Evolutionary conservation across 768 basidiomycete genomes (phyloP), one percentile per base, ranked within the genome.

Genomic region (Kwoniella sp.): DNA sequence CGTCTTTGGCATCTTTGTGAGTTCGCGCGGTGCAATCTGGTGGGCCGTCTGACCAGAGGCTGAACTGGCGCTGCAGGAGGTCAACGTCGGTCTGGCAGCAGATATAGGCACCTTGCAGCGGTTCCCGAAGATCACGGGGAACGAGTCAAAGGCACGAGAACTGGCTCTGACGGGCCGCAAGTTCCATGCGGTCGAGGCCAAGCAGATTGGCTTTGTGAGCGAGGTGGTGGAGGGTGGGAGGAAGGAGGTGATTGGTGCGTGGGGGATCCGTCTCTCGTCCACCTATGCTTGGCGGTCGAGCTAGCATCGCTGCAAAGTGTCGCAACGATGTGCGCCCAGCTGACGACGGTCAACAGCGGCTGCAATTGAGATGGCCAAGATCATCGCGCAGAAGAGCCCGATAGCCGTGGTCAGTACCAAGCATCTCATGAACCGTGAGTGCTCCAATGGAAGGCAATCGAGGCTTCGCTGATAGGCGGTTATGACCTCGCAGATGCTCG

Each of bases 41-140:
- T 15, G 31, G 31, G 8, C 15, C 31, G 31, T 32, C 34, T 19
- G 6, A 36, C 5, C 15, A 15, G 19, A 36, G 15, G 5, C 34
- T 36, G 5, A 14, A 15, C 34, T n/a, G 6, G 7, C 34, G 15
- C 5, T 37, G 11, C 64, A 89, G 87, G 88, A 92, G 78, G 84
- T 89, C 2, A 87, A 90, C 65, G 80, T 90, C 22, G 89, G 87
- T 0, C 77, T 93, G 0, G 89, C 90, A 2, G 85, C 90, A 0
- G 90, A 92, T 67, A 83, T 91, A 33, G 91, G 91, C 0, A 83
- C 88, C 0, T 81, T 93, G 5, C 87, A 89, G 1, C 83, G 84
- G 44, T 76, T 92, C 5, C 88, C 87, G 0, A 87, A 88, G 62
- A 78, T 87, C 39, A 80, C 81, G 0, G 87, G 83, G 0, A 90